These are phyloP conservation scores for Sporodiniella umbellata DNA, from an alignment of 371 early-diverging fungal species.

Conservation along the genomic window DNA sequence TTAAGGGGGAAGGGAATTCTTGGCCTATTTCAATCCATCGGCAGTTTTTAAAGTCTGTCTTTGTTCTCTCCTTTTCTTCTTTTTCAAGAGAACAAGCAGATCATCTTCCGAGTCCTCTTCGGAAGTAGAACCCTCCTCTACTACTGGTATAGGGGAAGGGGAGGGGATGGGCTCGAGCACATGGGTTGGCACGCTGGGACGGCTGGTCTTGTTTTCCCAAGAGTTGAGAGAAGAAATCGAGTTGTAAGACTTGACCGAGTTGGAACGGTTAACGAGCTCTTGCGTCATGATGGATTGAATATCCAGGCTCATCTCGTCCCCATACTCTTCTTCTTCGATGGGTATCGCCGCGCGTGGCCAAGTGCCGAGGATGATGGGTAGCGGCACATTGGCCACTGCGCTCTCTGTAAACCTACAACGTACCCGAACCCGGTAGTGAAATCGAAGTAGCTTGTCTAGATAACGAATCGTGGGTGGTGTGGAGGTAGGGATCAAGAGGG, in stretches of 20 bases:
- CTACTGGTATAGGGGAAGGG: not conserved
- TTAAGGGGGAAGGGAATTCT: not conserved
- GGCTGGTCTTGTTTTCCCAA: slow-evolving; percentile 16
- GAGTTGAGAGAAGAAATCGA: slow-evolving; percentile 31
- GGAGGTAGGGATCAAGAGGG: slow-evolving; percentile 40
- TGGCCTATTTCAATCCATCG: not conserved
- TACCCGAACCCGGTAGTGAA: slow-evolving; percentile 36
- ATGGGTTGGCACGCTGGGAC: slow-evolving; percentile 18
- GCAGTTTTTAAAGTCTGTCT: not conserved
- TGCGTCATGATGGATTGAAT: slow-evolving; percentile 1
- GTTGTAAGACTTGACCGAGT: slow-evolving; percentile 31
- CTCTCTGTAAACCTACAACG: slow-evolving; percentile 11
- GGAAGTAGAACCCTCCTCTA: slow-evolving; percentile 1
- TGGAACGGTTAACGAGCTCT: slow-evolving; percentile 24
- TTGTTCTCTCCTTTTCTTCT: slow-evolving; percentile 16
- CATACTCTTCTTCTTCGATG: slow-evolving; percentile 49
- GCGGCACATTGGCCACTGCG: slow-evolving; percentile 5
- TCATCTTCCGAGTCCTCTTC: slow-evolving; percentile 21
- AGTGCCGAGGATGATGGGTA: slow-evolving; percentile 44
- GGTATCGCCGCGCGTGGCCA: slow-evolving; percentile 46
- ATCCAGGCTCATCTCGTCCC: slow-evolving; percentile 14
- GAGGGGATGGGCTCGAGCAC: slow-evolving; percentile 9
- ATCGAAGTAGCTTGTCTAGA: slow-evolving; percentile 30
- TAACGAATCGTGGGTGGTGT: slow-evolving; percentile 44
- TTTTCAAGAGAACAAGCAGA: slow-evolving; percentile 13